phyloP scores from a whole-genome alignment of 768 basidiomycete genomes.

The Leccinellum luteum region DNA sequence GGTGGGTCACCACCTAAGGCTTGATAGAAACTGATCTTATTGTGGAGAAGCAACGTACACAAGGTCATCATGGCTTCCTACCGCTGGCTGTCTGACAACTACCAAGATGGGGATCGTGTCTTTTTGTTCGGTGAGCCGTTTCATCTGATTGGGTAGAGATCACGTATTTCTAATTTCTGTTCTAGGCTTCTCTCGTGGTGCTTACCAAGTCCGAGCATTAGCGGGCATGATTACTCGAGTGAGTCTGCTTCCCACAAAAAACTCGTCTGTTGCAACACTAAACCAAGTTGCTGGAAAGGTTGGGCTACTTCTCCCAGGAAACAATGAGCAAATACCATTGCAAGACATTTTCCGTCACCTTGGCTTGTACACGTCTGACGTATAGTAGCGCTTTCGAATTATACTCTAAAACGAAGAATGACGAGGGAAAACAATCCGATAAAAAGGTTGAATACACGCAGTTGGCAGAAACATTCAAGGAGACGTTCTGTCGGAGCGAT shows the following conservation, averaged over 20 bases:
- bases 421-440: constrained; percentile 13
- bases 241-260: background rate
- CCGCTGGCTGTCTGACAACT: constrained; percentile 40
- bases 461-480: constrained; percentile 30
- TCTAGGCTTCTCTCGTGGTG: constrained; percentile 46
- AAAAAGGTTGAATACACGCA: constrained; percentile 17
- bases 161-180: background rate
- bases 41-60: constrained; percentile 33
- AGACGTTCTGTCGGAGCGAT: constrained; percentile 33
- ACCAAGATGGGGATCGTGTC: constrained; percentile 36
- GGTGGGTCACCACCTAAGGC: constrained; percentile 21
- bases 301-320: constrained; percentile 40
- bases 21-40: background rate
- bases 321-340: constrained; percentile 41
- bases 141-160: background rate
- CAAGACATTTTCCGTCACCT: constrained; percentile 4
- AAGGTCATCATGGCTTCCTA: constrained; percentile 36
- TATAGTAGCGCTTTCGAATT: constrained; percentile 37
- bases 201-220: constrained; percentile 42
- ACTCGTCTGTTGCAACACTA: too few species aligned
- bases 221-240: constrained; percentile 45
- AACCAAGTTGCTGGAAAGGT: constrained; percentile 29
- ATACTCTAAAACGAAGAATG: constrained; percentile 28
- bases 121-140: constrained; percentile 39
- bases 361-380: background rate